Conservation (phyloP, 371 early-diverging fungal genomes). For the Lichtheimia ramosa region DNA sequence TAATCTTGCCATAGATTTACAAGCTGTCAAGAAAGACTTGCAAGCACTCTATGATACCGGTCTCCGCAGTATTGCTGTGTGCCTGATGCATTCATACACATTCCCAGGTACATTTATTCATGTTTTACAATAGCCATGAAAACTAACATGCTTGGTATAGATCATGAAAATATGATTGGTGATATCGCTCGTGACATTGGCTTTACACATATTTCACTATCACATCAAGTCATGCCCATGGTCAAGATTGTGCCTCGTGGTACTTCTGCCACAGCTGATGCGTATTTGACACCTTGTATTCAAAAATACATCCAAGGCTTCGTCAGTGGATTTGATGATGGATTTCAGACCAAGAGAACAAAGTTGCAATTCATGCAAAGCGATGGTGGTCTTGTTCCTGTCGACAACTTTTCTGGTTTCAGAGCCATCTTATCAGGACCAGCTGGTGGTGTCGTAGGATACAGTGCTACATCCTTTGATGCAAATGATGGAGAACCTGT, state of each 20-base stretch:
- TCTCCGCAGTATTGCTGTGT: slow-evolving; percentile 85
- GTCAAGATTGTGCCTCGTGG: slow-evolving; percentile 94
- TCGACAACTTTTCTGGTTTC: slow-evolving; percentile 82
- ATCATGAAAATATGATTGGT: slow-evolving; percentile 80
- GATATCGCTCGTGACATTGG: slow-evolving; percentile 74
- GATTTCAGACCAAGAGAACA: slow-evolving; percentile 54
- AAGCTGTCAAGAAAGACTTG: slow-evolving; percentile 58
- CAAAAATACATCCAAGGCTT: slow-evolving; percentile 83
- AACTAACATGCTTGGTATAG: slow-evolving; percentile 21
- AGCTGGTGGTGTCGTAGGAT: slow-evolving; percentile 95
- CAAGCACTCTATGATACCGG: slow-evolving; percentile 66
- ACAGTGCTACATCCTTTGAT: slow-evolving; percentile 80
- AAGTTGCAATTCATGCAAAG: slow-evolving; percentile 94
- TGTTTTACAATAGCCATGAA: neutral
- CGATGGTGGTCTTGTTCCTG: slow-evolving; percentile 92
- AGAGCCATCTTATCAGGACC: slow-evolving; percentile 94
- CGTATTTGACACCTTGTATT: slow-evolving; percentile 93
- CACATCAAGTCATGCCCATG: slow-evolving; percentile 88
- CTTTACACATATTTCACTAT: slow-evolving; percentile 82
- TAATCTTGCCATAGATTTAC: slow-evolving; percentile 16
- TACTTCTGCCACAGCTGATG: slow-evolving; percentile 88
- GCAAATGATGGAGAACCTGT: slow-evolving; percentile 59
- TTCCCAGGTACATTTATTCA: slow-evolving; percentile 52
- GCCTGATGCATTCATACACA: slow-evolving; percentile 91
- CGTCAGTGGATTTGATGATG: slow-evolving; percentile 82